Evolutionary conservation across 1,284 basidiomycete species (phyloP), one percentile per base, ranked within the genome.

Genomic region (Inonotus hispidus): DNA sequence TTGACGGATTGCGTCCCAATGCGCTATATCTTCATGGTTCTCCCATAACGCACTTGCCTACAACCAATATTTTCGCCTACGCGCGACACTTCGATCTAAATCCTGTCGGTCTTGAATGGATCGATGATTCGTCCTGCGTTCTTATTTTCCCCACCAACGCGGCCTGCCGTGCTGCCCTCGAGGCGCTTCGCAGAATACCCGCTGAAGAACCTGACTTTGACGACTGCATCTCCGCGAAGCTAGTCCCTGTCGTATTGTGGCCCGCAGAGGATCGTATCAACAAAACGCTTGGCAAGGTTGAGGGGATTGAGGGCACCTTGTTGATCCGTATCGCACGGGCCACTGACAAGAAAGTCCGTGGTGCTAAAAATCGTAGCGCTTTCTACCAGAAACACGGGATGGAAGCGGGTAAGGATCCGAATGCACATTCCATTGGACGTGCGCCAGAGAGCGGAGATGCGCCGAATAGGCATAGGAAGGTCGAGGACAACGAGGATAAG

Each of bases 241-340:
- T 86, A 3, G 81, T 91, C 35, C 89, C 89, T 16, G 70, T 88
- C 23, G 76, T 82, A 0, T 69, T 90, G 14, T 91, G 89, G 87
- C 87, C 89, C 0, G 82, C 87, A n/a, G 85, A 90, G 68, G 82
- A 88, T 56, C 81, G 88, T 32, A 87, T 92, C 59, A 86, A 80
- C 67, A 80, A 77, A 64, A 87, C 82, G 58, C 73, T 91, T 29
- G 87, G 86, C 14, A 80, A 81, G 60, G 79, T 82, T 14, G 78
- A 84, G 59, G 85, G 84, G 0, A 66, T 89, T 53, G 85, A 82
- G 68, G 87, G 86, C 16, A 66, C 71, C 2, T 77, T 92, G 45
- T 74, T 74, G 61, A 86, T 92, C 81, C 81, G 90, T 38, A 90
- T 86, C 85, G 90, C 90, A 0, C 77, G 74, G 56, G 68, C 66